Base-by-base conservation (phyloP, 2,329 filamentous ascomycete species). In the Hymenoscyphus infarciens region DNA sequence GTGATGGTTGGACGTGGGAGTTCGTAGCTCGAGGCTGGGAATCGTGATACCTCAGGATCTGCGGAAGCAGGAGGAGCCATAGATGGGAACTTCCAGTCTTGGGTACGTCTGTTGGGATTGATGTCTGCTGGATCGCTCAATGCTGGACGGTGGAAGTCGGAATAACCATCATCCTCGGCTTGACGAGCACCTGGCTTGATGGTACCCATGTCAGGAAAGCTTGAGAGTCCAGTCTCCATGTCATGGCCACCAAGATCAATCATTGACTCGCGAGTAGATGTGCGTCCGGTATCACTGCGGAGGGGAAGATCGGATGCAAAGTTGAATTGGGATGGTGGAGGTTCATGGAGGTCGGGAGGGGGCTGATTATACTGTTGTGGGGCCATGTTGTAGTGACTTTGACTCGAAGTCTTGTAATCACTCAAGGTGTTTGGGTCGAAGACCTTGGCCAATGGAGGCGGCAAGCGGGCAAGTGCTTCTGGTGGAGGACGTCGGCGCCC, bases 361-460 rank as follows among this genome's bases (percentile, higher is more conserved):
- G 29, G 22, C 11, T 13, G 15, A 22, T 53, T 31, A 39, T 60
- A 60, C 22, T 60, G 57, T 13, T 71, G 64, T 29, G 70, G 74
- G 3, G 52, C 77, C 38, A 75, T 77, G 19, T 83, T 82, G 68
- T 88, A 88, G 68, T 87, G 87, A 49, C 78, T 78, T 33, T 83
- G 78, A 19, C 84, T 85, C 65, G 88, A 87, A 63, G 88, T 85
- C 27, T 86, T 81, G 65, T 88, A 88, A 64, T 81, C 86, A 1
- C 84, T 84, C 38, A 86, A 81, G 0, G 86, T 87, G 70, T 87
- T 85, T 5, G 85, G 85, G 63, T 88, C 86, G 69, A 88, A 88
- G 0, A 88, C 77, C 65, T 87, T 87, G 67, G 88, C 85, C 3
- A 88, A 74, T 0, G 86, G 86, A 10, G 79, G 84, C 66, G 67